Base-by-base conservation (phyloP, 2,329 filamentous ascomycete species). In the Ampelomyces quisqualis region DNA sequence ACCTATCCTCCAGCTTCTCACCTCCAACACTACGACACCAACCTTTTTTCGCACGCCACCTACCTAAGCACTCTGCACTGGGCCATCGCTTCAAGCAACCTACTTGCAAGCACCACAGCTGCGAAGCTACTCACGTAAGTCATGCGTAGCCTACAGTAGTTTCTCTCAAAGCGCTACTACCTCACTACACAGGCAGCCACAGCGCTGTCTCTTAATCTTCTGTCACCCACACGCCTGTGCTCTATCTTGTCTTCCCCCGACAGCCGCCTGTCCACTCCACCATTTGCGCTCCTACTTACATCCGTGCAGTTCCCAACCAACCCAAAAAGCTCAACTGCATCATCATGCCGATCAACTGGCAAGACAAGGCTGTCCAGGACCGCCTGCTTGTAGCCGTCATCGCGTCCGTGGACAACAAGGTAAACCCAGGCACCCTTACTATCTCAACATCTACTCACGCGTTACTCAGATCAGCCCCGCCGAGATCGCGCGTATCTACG, bases 401-500 rank as follows among this genome's bases (percentile, higher is more conserved):
- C 34, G 71, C 67, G 0, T 62, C 58, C 1, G 32, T 49, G 10
- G 49, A 56, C 31, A 55, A 61, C 37, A 65, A 61, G 40, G 71
- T 71, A 36, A 7, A 6, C 27, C 21, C 8, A 4, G 3, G 5
- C 32, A 14, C 2, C 20, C 23, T 15, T 13, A 6, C 22, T 17
- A 18, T 9, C 32, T 14, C 21, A 20, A 18, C 31, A 32, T 17
- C 6, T 17, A 30, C 40, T 52, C 21, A 52, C n/a, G 18, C 34
- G 11, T 26, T 2, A 18, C 5, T 2, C 28, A 79, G 76, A 62
- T 76, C 15, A 69, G 78, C 41, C 70, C 71, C 51, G 55, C 52
- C 2, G 57, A 63, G 3, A 70, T 76, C 17, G 75, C 75, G 0
- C 51, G 56, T 2, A 57, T 73, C 36, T 78, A 73, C 48, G 73